Conservation (phyloP, 345 rosid species). For the Sisymbrium altissimum region DNA sequence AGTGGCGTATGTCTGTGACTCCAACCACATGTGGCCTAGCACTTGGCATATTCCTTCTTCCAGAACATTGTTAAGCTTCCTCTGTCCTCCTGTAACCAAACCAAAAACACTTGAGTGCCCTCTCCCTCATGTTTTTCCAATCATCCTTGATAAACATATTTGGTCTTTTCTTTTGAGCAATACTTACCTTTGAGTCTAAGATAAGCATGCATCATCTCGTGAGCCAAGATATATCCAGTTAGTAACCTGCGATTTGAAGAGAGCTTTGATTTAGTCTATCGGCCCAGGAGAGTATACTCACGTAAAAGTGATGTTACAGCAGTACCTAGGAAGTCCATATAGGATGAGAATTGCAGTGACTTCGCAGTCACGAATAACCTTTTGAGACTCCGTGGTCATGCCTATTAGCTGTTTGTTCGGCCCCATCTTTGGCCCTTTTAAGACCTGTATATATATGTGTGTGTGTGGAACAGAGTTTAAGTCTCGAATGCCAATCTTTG, state of each 20-base stretch:
- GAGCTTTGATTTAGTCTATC: too few relatives aligned
- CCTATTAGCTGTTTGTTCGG: constrained; percentile 42
- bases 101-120: too few relatives aligned
- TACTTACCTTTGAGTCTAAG: constrained; percentile 93
- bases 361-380: constrained; percentile 64
- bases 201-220: constrained; percentile 98
- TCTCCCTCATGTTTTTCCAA: too few relatives aligned
- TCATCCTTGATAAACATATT: too few relatives aligned
- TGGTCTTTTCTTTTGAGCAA: too few relatives aligned
- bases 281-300: too few relatives aligned
- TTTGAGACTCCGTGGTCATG: constrained; percentile 57
- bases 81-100: too few relatives aligned
- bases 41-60: constrained; percentile 98
- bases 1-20: constrained; percentile 55
- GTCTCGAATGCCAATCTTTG: too few relatives aligned
- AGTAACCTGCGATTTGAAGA: too few relatives aligned
- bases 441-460: constrained; percentile 28
- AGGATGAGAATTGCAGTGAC: constrained; percentile 92
- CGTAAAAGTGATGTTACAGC: too few relatives aligned
- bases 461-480: too few relatives aligned
- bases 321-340: constrained; percentile 88
- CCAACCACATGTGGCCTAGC: constrained; percentile 81
- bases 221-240: constrained; percentile 88
- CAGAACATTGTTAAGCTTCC: constrained; percentile 54
- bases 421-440: constrained; percentile 53